These are phyloP conservation scores for Lentinus polychrous DNA, from an alignment of 1,284 basidiomycete genomes.

Conservation along the genomic window DNA sequence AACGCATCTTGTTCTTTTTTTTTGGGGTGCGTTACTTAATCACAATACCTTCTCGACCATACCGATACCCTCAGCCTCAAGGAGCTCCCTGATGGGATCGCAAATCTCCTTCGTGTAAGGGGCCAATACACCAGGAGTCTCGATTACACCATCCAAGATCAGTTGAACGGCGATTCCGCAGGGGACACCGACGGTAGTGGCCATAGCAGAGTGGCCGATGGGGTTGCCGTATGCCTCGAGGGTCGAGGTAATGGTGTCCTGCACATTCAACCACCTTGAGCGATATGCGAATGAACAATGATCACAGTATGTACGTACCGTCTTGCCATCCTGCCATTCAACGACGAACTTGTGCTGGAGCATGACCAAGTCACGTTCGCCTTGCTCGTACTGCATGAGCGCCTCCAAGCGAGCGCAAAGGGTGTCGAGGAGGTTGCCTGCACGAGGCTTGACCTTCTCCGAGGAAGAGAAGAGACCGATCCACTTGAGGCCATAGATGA, in stretches of 20 bases:
- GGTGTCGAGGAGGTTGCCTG: conserved; percentile 86
- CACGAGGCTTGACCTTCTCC: conserved; percentile 58
- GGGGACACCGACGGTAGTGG: conserved; percentile 84
- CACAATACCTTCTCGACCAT: conserved; percentile 70
- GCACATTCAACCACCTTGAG: not conserved
- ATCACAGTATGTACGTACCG: conserved; percentile 35
- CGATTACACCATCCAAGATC: conserved; percentile 74
- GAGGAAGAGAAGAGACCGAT: conserved; percentile 84
- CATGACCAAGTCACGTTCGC: conserved; percentile 95
- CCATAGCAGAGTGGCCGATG: conserved; percentile 90
- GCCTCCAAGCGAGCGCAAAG: conserved; percentile 88
- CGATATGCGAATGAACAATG: not conserved
- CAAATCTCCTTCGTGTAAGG: conserved; percentile 89
- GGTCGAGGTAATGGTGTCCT: conserved; percentile 89
- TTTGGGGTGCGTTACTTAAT: not conserved
- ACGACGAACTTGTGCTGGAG: conserved; percentile 96
- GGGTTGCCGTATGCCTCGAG: conserved; percentile 89
- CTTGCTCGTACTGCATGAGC: conserved; percentile 87
- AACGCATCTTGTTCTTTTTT: not conserved
- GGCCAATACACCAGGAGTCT: conserved; percentile 75
- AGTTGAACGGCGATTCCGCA: conserved; percentile 91
- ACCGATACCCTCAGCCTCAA: conserved; percentile 83
- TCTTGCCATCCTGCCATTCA: conserved; percentile 76
- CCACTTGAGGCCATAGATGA: conserved; percentile 87
- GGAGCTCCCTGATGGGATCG: conserved; percentile 67